Percentiles rank a stretch among this genome's conserved stretches.
phyloP scores from a whole-genome alignment of 2,329 filamentous ascomycete species.

The Volutella citrinella region DNA sequence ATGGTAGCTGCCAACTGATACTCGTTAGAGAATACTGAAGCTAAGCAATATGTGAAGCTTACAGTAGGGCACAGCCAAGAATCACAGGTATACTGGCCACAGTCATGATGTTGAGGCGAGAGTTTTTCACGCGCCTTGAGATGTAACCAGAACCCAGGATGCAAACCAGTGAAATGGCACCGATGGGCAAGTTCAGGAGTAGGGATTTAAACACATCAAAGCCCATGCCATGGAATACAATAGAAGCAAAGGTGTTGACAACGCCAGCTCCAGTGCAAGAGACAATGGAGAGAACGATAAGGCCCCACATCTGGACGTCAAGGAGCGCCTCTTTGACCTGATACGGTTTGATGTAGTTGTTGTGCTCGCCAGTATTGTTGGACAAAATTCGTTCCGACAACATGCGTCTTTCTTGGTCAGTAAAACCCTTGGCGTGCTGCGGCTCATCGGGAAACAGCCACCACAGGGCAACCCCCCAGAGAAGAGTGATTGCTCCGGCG shows the following conservation, averaged over 20 bases:
- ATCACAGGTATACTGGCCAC: conserved; percentile 26
- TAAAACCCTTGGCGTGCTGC: conserved; percentile 27
- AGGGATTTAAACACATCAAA: conserved; percentile 31
- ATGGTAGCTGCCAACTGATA: conserved; percentile 20
- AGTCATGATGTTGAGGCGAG: conserved; percentile 25
- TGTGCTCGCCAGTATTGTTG: conserved; percentile 27
- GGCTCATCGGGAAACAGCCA: conserved; percentile 29
- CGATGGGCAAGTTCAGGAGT: conserved; percentile 31
- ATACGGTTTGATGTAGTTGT: conserved; percentile 24
- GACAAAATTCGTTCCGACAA: conserved; percentile 23
- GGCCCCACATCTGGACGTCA: conserved; percentile 28
- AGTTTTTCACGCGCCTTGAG: conserved; percentile 19
- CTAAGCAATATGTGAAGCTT: conserved; percentile 3
- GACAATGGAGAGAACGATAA: conserved; percentile 26
- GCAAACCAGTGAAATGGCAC: conserved; percentile 27
- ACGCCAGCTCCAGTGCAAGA: conserved; percentile 29
- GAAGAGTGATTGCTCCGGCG: conserved; percentile 28
- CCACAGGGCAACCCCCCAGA: conserved; percentile 24
- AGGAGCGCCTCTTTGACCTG: conserved; percentile 26
- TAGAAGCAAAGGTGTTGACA: conserved; percentile 28
- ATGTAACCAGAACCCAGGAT: conserved; percentile 30
- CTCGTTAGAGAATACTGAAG: background rate
- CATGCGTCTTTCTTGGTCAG: conserved; percentile 23
- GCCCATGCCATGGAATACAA: conserved; percentile 33
- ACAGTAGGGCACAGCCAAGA: conserved; percentile 26